Conservation (phyloP, 2,329 filamentous ascomycete genomes). For the Pestalotiopsis sp. region DNA sequence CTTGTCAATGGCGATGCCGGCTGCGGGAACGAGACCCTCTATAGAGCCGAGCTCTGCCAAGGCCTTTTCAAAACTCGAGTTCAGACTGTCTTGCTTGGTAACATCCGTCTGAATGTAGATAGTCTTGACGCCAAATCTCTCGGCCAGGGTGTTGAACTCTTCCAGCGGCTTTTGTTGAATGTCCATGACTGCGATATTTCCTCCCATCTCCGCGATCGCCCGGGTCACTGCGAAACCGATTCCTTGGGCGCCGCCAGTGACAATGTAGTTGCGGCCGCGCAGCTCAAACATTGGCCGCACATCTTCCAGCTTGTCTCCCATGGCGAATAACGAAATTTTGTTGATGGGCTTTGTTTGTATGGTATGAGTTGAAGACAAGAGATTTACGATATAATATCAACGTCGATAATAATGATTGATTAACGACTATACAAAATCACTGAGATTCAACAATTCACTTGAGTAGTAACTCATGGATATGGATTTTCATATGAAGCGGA, state of each 20-base stretch:
- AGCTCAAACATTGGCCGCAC: conserved; percentile 37
- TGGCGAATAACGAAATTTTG: background rate
- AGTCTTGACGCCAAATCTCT: conserved; percentile 6
- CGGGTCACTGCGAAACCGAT: conserved; percentile 40
- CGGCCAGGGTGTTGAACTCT: conserved; percentile 27
- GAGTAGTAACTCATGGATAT: background rate
- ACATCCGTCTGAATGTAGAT: conserved; percentile 20
- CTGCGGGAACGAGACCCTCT: conserved; percentile 28
- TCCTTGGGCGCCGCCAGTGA: conserved; percentile 42
- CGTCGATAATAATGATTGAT: background rate
- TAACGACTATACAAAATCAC: background rate
- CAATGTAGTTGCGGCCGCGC: conserved; percentile 35
- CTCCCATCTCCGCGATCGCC: conserved; percentile 43
- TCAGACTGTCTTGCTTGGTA: conserved; percentile 19
- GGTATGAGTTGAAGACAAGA: background rate
- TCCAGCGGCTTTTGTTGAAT: conserved; percentile 32
- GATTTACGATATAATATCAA: background rate
- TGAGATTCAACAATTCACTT: background rate
- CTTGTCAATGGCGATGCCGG: conserved; percentile 30
- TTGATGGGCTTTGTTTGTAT: background rate
- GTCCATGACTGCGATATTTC: conserved; percentile 40
- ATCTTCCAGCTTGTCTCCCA: conserved; percentile 21
- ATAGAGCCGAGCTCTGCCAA: conserved; percentile 23
- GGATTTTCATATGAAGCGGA: conserved; percentile 1
- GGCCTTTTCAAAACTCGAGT: conserved; percentile 23